Evolutionary conservation across 2,329 filamentous ascomycete species (phyloP).

Genomic region (Cladosporium sp.): DNA sequence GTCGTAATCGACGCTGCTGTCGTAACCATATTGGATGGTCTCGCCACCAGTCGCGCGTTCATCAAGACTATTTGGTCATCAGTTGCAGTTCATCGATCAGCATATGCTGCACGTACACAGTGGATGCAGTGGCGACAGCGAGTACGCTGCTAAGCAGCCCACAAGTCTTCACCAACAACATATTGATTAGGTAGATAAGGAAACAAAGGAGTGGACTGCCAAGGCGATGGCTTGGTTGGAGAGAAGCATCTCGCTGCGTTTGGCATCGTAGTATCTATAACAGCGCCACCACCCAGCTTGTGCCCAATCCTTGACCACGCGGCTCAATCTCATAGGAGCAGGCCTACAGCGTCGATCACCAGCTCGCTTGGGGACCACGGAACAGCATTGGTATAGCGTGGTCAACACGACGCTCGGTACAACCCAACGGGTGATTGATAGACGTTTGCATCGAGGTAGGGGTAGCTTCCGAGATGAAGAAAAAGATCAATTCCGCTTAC

Average conservation of each 20-base stretch:
- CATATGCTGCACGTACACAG: not conserved
- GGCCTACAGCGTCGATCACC: not conserved
- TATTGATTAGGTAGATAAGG: not conserved
- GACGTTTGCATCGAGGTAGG: no score
- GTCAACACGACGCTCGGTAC: not conserved
- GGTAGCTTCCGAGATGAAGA: no score
- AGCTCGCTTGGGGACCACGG: not conserved
- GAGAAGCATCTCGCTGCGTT: not conserved
- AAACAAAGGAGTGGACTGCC: conserved; percentile 6
- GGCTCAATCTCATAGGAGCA: not conserved
- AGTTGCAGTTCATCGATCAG: not conserved
- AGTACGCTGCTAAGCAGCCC: not conserved
- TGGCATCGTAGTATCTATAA: not conserved
- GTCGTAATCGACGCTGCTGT: conserved; percentile 44
- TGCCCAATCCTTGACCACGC: not conserved
- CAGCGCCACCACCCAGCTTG: no score
- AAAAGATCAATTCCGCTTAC: no score
- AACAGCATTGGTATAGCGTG: not conserved
- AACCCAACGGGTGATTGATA: not conserved
- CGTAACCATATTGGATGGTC: conserved; percentile 4
- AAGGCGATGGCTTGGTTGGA: not conserved
- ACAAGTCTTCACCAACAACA: not conserved
- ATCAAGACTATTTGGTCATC: not conserved
- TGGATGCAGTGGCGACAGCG: not conserved
- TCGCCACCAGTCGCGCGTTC: not conserved